Base-by-base conservation (phyloP, 805 yeast genomes). In the Lipomyces sp. region DNA sequence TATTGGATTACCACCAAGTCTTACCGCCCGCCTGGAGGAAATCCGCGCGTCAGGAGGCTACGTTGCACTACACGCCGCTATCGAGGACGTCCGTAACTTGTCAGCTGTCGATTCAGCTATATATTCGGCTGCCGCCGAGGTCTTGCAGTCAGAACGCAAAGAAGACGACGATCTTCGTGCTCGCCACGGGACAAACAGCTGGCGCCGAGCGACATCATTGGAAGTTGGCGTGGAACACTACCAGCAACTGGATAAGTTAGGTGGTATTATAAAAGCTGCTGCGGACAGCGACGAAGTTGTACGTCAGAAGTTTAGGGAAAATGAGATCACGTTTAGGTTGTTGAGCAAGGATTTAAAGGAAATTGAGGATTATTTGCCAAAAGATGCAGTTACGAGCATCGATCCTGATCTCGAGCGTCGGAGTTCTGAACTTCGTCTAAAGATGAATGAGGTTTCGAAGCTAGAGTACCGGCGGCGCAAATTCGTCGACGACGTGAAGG, bases 281-380 rank as follows among this genome's bases (percentile, higher is more conserved):
- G 76, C 78, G 35, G 73, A 78, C 2, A 90, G 95, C 7, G 97
- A 92, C 75, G 75, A 75, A 2, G 78, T 83, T 1, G 84, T 90
- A 0, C 71, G 76, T 4, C 74, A 77, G 2, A 83, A 84, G 58
- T 84, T 86, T 69, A 69, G 75, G 1, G 80, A 82, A n/a, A 79
- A 90, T 58, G 83, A 81, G 63, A 80, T 82, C 0, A 73, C 75
- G 8, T 71, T 91, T 30, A 77, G 75, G 51, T 75, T 83, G 4
- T 83, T 82, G 65, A 79, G 80, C 34, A 81, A 82, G 0, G 76
- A 80, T 4, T 71, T 76, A 33, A 60, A 69, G 32, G 69, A 74
- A 6, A 66, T 80, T 32, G 72, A 74, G 64, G 67, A 67, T 30
- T 67, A 72, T 62, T 65, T 78, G 32, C 80, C 82, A 56, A 67